A percentile compares a stretch with the other conserved stretches of the same genome.
These are phyloP conservation scores for Blastomyces gilchristii DNA, from an alignment of 2,329 filamentous ascomycete genomes.

Conservation along the genomic window DNA sequence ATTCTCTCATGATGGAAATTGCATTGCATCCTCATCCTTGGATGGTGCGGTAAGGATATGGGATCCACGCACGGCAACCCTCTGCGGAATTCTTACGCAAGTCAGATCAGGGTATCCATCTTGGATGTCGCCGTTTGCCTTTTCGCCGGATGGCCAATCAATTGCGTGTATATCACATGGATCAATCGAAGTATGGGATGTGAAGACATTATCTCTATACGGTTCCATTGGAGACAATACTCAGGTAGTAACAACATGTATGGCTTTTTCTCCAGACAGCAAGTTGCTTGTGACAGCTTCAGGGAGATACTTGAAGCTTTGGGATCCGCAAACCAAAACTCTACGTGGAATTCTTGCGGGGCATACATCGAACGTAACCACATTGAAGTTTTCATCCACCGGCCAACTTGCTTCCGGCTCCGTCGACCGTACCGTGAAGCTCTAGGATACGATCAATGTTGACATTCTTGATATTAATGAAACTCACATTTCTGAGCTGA, in stretches of 20 bases:
- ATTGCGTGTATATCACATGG: background rate
- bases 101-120: background rate
- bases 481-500: background rate
- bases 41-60: slow-evolving; percentile 7
- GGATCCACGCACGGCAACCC: slow-evolving; percentile 4
- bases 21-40: slow-evolving; percentile 3
- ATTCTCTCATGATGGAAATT: slow-evolving; percentile 5
- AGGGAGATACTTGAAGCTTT: background rate
- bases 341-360: background rate
- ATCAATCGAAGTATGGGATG: background rate
- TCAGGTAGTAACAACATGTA: background rate
- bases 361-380: background rate
- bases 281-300: background rate
- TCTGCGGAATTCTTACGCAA: slow-evolving; percentile 1
- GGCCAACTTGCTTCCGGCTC: slow-evolving; percentile 10
- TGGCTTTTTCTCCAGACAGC: background rate
- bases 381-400: slow-evolving; percentile 8
- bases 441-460: slow-evolving; percentile 2
- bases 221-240: background rate
- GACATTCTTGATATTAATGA: background rate
- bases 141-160: background rate
- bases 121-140: slow-evolving; percentile 1
- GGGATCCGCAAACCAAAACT: background rate
- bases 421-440: slow-evolving; percentile 7
- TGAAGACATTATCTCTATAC: background rate